Conservation (phyloP, 345 rosid species). For the Zanthoxylum bungeanum region DNA sequence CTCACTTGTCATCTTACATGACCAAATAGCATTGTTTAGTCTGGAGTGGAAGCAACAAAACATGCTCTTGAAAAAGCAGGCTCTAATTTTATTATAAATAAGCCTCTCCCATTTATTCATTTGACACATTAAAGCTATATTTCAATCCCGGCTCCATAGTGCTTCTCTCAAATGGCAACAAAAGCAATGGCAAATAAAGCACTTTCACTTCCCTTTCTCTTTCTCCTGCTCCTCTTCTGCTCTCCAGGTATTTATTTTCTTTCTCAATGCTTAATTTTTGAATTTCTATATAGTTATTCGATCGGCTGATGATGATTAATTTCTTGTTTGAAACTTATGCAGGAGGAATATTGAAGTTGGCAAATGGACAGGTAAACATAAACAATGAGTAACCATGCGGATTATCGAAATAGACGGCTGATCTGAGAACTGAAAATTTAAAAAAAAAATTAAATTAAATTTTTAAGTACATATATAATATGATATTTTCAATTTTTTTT, state of each 20-base stretch:
- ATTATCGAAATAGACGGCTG: no score
- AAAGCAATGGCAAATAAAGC: slow-evolving; percentile 5
- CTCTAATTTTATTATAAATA: neutral
- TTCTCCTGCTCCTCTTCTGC: neutral
- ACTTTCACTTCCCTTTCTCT: neutral
- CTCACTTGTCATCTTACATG: neutral
- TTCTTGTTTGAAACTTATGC: neutral
- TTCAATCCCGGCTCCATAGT: neutral
- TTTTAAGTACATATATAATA: no score
- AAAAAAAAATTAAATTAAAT: no score
- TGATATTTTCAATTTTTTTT: no score
- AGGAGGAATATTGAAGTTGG: slow-evolving; percentile 10
- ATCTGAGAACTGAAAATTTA: no score
- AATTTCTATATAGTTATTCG: neutral
- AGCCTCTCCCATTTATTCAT: neutral
- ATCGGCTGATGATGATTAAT: neutral
- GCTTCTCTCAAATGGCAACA: neutral
- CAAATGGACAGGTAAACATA: slow-evolving; percentile 17
- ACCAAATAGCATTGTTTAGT: neutral
- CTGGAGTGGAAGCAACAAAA: neutral
- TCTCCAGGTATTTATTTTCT: neutral
- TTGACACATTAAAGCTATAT: neutral
- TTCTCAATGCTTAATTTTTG: neutral
- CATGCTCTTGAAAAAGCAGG: neutral
- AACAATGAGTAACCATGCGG: no score